Evolutionary conservation across 192 early-diverging fungal species (phyloP).

Genomic region (Chytriomyces hyalinus): DNA sequence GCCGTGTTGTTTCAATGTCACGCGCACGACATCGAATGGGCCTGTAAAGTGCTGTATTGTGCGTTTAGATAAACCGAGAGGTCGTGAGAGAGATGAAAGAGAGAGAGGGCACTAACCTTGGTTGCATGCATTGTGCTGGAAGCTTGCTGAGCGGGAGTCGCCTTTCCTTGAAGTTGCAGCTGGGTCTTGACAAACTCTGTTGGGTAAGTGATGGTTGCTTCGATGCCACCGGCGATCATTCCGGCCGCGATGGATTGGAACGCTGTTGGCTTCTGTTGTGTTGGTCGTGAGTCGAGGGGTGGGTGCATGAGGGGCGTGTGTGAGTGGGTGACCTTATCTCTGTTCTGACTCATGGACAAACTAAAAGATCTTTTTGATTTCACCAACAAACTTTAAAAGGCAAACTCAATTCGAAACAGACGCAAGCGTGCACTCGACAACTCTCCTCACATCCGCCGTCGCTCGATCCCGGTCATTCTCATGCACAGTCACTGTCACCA

Average conservation of each 20-base stretch:
- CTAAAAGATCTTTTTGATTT: no score
- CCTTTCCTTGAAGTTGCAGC: slow-evolving; percentile 81
- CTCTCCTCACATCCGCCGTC: slow-evolving; percentile 11
- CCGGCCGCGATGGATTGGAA: slow-evolving; percentile 81
- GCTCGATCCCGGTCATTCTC: slow-evolving; percentile 21
- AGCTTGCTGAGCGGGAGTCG: not conserved
- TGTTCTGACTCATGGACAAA: not conserved
- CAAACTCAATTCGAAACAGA: not conserved
- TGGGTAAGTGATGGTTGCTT: slow-evolving; percentile 91
- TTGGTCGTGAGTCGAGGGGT: not conserved
- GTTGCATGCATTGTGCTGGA: slow-evolving; percentile 9
- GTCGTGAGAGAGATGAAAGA: not conserved
- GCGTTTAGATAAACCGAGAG: not conserved
- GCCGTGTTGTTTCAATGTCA: slow-evolving; percentile 76
- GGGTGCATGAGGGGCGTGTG: not conserved
- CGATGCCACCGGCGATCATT: slow-evolving; percentile 86
- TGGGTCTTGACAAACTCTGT: slow-evolving; percentile 97
- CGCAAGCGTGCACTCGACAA: slow-evolving; percentile 19
- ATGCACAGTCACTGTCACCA: slow-evolving; percentile 19
- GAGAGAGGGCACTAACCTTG: not conserved
- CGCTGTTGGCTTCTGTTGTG: slow-evolving; percentile 38
- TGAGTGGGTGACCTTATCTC: not conserved
- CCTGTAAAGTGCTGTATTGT: slow-evolving; percentile 64
- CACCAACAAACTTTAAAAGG: no score
- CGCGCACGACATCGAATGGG: slow-evolving; percentile 77